Percentiles rank a stretch among this genome's conserved stretches.
phyloP scores from a whole-genome alignment of 352 stramenopile species.

The Phytophthora europaea region DNA sequence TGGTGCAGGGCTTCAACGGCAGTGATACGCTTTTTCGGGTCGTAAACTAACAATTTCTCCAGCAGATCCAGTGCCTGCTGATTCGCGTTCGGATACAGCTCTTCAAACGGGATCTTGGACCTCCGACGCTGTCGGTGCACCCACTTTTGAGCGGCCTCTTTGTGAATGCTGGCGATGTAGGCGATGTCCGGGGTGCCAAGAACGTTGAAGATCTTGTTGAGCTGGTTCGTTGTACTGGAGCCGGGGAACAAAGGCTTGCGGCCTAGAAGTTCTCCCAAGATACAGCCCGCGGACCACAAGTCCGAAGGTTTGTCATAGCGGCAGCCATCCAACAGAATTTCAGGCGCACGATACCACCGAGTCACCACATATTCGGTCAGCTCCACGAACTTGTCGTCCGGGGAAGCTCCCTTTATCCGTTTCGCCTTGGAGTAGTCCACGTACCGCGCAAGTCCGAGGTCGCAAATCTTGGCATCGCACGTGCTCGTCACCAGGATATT shows the following conservation, averaged over 20 bases:
- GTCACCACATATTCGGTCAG: slow-evolving; percentile 88
- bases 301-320: slow-evolving; percentile 83
- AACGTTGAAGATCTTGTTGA: slow-evolving; percentile 97
- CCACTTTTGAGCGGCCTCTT: slow-evolving; percentile 79
- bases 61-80: slow-evolving; percentile 73
- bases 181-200: slow-evolving; percentile 87
- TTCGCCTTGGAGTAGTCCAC: slow-evolving; percentile 73
- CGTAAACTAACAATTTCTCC: slow-evolving; percentile 77
- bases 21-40: slow-evolving; percentile 76
- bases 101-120: slow-evolving; percentile 68
- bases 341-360: slow-evolving; percentile 86
- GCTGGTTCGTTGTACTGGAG: slow-evolving; percentile 96
- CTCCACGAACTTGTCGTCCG: slow-evolving; percentile 60
- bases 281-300: slow-evolving; percentile 93
- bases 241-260: slow-evolving; percentile 97
- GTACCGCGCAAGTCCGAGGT: slow-evolving; percentile 94
- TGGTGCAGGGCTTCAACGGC: slow-evolving; percentile 96
- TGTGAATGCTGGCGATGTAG: slow-evolving; percentile 74
- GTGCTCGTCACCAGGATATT: slow-evolving; percentile 98
- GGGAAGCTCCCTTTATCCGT: slow-evolving; percentile 40
- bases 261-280: slow-evolving; percentile 96
- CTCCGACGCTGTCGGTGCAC: slow-evolving; percentile 69
- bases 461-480: slow-evolving; percentile 96
- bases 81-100: slow-evolving; percentile 85
- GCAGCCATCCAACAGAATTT: slow-evolving; percentile 93